phyloP scores from a whole-genome alignment of 441 rosid genomes.

The Eruca vesicaria region DNA sequence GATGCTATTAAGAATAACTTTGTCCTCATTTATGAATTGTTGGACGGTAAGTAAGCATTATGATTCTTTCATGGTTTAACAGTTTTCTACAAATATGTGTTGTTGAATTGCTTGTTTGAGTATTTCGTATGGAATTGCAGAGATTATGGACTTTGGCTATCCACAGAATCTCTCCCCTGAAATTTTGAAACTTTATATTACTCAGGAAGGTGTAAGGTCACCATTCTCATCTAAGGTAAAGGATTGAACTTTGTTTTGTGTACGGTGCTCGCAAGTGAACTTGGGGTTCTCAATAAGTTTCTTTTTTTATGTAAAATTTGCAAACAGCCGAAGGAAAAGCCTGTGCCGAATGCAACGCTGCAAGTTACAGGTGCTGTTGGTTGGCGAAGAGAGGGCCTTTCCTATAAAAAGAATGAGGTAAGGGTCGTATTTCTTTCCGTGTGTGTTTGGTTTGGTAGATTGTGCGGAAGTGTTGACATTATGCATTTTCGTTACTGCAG shows the following conservation, averaged over 20 bases:
- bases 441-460: constrained; percentile 5
- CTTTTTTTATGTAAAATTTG: background rate
- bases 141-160: constrained; percentile 98
- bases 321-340: constrained; percentile 75
- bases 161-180: constrained; percentile 99
- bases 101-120: background rate
- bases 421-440: constrained; percentile 2
- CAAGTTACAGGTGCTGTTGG: constrained; percentile 99
- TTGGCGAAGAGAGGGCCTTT: constrained; percentile 99
- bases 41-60: constrained; percentile 79
- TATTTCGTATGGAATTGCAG: constrained; percentile 47
- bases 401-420: constrained; percentile 96
- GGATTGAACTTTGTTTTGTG: background rate
- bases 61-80: background rate
- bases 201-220: constrained; percentile 98
- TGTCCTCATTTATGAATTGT: constrained; percentile 91
- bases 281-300: too few relatives aligned
- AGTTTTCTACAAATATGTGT: background rate
- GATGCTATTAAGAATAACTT: constrained; percentile 96
- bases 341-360: constrained; percentile 96
- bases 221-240: constrained; percentile 96
- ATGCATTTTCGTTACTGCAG: constrained; percentile 40
- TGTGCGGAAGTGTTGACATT: background rate
- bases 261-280: background rate
- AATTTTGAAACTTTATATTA: constrained; percentile 93